These are phyloP conservation scores for Diaporthe nobilis DNA, from an alignment of 2,329 filamentous ascomycete species.

Conservation along the genomic window DNA sequence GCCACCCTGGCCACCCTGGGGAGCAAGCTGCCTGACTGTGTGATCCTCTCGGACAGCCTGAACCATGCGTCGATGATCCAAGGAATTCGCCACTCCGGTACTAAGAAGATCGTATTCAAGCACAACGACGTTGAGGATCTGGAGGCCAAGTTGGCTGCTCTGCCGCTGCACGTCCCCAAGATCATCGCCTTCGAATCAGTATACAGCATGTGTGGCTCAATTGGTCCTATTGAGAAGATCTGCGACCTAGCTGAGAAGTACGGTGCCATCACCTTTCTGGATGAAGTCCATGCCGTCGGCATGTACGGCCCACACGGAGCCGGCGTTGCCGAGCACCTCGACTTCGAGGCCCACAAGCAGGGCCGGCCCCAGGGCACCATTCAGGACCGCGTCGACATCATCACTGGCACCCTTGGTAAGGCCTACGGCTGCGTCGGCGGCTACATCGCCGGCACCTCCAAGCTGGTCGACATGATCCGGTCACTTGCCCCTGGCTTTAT, in stretches of 20 bases:
- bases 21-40: conserved; percentile 95
- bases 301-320: conserved; percentile 98
- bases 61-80: conserved; percentile 99
- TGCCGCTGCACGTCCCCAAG: conserved; percentile 89
- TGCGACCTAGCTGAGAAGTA: conserved; percentile 98
- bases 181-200: conserved; percentile 99
- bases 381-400: conserved; percentile 97
- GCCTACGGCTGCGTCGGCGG: conserved; percentile 98
- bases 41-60: conserved; percentile 96
- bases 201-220: conserved; percentile 99
- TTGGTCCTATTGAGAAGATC: conserved; percentile 95
- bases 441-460: conserved; percentile 92
- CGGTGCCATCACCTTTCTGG: conserved; percentile 95
- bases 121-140: conserved; percentile 97
- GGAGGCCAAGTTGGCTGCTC: conserved; percentile 90
- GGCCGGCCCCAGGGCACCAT: conserved; percentile 85
- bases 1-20: conserved; percentile 96
- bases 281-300: conserved; percentile 98
- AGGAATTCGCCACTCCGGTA: conserved; percentile 96
- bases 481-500: conserved; percentile 98
- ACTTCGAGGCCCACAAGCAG: conserved; percentile 87
- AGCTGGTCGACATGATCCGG: conserved; percentile 91
- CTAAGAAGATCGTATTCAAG: conserved; percentile 98
- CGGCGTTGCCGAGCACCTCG: conserved; percentile 96
- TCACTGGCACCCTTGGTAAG: conserved; percentile 96